Base-by-base conservation (phyloP, 495 filamentous ascomycete genomes). In the Penicillium pancosmium region DNA sequence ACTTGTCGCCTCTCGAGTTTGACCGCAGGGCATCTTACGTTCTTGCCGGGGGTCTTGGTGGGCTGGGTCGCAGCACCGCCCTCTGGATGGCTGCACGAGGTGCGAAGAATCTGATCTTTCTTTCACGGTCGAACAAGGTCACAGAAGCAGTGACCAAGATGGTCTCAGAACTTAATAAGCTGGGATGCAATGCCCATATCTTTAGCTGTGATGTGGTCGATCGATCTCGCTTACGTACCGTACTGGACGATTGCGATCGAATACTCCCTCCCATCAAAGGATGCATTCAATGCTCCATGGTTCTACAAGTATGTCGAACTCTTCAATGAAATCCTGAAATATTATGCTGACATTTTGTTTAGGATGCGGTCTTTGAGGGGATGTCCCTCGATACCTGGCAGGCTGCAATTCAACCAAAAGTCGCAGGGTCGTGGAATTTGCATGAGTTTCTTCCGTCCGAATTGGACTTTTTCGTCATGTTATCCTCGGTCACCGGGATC, bases 221-320 rank as follows among this genome's bases (percentile, higher is more conserved):
- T 54, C 19, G 56, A 21, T 18, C 50, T 55, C 47, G 65, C 21
- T 38, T 73, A 46, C 8, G 46, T 11, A n/a, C 12, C 36, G 52
- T 67, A n/a, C 36, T 66, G 19, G 34, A n/a, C 13, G 19, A 56
- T 10, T 57, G 46, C 15, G 52, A 55, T 27, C 6, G 35, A 0
- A 12, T 44, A n/a, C 18, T 69, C 43, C 71, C 72, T 10, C 71
- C 69, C 0, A 71, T 80, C 33, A 68, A 65, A 44, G 78, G 78
- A 23, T 60, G 70, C 18, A 72, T 79, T 11, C 74, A 78, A 58
- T 69, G 68, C 3, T 73, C 77, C 0, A 79, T 80, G 78, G 68
- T 73, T 0, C 50, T 79, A 5, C 56, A 52, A 8, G 71, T 74
- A 61, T 64, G 69, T 56, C 40, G 31, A 1, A 10, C 3, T 25